Evolutionary conservation across 1,284 basidiomycete species (phyloP).

Genomic region (Boletus austroedulis): DNA sequence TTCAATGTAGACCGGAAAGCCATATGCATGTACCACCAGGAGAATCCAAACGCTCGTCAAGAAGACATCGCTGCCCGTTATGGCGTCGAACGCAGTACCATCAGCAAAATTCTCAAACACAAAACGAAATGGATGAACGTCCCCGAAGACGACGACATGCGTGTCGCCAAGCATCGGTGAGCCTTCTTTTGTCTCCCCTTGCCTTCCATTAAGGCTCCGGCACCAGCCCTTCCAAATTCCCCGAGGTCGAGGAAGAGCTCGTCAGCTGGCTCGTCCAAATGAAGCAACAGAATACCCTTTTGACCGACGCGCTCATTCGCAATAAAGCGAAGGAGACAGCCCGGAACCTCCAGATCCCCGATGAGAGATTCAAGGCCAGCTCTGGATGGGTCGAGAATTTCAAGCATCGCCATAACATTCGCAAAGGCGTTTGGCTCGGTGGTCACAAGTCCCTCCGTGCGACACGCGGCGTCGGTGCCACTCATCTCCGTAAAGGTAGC

Average conservation of each 20-base stretch:
- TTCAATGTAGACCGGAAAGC: conserved; percentile 70
- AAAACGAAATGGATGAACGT: conserved; percentile 80
- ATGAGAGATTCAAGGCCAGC: conserved; percentile 85
- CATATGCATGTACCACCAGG: conserved; percentile 69
- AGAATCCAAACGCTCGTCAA: conserved; percentile 67
- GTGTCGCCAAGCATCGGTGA: conserved; percentile 66
- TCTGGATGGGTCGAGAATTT: conserved; percentile 92
- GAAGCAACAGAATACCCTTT: conserved; percentile 46
- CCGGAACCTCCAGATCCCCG: conserved; percentile 49
- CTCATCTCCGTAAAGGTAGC: conserved; percentile 37
- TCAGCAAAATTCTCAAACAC: conserved; percentile 87
- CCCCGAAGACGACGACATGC: conserved; percentile 52
- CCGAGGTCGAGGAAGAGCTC: conserved; percentile 68
- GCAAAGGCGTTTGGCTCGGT: conserved; percentile 60
- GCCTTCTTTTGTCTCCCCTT: conserved; percentile 9
- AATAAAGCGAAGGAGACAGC: conserved; percentile 71
- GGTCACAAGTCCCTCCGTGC: conserved; percentile 34
- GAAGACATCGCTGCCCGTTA: conserved; percentile 78
- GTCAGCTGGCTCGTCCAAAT: conserved; percentile 59
- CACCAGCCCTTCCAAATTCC: conserved; percentile 70
- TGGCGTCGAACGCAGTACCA: conserved; percentile 86
- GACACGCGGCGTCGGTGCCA: conserved; percentile 31
- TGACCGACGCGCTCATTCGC: conserved; percentile 73
- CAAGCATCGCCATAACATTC: conserved; percentile 76
- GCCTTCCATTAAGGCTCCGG: conserved; percentile 9